Evolutionary conservation across 306 rosid genomes (phyloP), one percentile per base, ranked within the genome.

Genomic region (Oxytropis ochrocephala): DNA sequence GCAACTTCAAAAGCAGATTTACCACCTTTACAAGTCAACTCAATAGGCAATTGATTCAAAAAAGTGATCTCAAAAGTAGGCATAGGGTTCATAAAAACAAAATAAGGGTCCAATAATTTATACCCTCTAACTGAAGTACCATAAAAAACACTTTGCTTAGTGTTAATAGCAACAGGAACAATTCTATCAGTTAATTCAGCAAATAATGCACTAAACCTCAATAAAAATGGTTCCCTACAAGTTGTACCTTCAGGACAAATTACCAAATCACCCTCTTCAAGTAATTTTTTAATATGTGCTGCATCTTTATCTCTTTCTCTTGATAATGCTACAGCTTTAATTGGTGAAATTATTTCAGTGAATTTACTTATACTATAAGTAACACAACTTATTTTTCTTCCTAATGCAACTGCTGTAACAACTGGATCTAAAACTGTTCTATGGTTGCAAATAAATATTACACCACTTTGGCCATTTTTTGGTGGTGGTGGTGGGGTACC

Each of bases 171-270:
- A 9, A 93, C 91, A 0, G 98, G 98, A 14, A 93, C 97, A 19
- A 93, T 93, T 57, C 98, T 78, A 19, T 88, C 91, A 0, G 96
- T 86, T 3, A 93, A 53, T 33, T 93, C 98, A 1, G 98, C 97
- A 19, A 93, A 93, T 3, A 93, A 89, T 0, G 98, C 97, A 64
- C 96, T 93, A 55, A 93, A 93, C 77, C 98, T 70, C 49, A 93
- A 24, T 4, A 93, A 79, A 39, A 88, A 93, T 1, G 90, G 89
- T 46, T 93, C 98, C 4, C 98, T 81, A 18, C 98, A 93, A 9
- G 98, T 93, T 0, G 98, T 93, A 1, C 98, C 98, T 74, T 93
- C 98, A 0, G 97, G 98, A 57, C 88, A 93, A 46, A 93, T 90
- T 50, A 93, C 91, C 2, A 93, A 75, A 30, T 93, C 98, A 0